These are phyloP conservation scores for Boletus sp. DNA, from an alignment of 768 basidiomycete species.

Conservation along the genomic window DNA sequence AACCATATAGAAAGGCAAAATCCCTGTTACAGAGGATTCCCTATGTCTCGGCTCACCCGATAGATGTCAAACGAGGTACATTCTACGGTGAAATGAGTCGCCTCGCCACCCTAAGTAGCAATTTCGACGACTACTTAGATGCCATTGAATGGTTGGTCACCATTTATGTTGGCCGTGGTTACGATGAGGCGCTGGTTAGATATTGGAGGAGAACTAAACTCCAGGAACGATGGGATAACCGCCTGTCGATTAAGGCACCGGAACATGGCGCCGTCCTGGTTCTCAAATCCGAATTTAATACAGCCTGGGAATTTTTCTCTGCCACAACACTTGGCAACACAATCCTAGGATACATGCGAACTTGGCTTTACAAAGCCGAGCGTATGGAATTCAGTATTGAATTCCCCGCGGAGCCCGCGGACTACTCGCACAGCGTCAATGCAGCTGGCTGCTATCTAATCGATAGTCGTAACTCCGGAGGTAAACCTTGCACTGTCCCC, in stretches of 20 bases:
- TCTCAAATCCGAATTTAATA: background rate
- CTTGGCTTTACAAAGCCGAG: background rate
- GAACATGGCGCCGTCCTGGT: background rate
- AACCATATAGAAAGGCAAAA: background rate
- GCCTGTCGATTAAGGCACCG: background rate
- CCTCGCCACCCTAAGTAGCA: background rate
- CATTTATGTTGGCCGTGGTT: background rate
- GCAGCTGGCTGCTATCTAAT: no score
- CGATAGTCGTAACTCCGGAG: no score
- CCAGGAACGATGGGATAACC: background rate
- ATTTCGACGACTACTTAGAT: background rate
- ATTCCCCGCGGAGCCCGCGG: background rate
- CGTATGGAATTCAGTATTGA: background rate
- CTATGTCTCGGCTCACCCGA: conserved; percentile 3
- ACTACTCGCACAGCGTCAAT: no score
- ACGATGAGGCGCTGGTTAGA: background rate
- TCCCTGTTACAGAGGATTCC: background rate
- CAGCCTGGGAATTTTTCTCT: background rate
- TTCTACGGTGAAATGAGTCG: background rate
- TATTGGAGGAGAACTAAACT: background rate
- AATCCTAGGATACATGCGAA: background rate
- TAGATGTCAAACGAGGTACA: conserved; percentile 4
- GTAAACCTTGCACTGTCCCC: no score
- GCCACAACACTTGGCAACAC: background rate
- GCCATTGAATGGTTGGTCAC: background rate